Percentiles rank a stretch among this genome's conserved stretches.
Evolutionary conservation across 1,139 yeast species (phyloP).

Genomic region (Lodderomyces elongisporus): DNA sequence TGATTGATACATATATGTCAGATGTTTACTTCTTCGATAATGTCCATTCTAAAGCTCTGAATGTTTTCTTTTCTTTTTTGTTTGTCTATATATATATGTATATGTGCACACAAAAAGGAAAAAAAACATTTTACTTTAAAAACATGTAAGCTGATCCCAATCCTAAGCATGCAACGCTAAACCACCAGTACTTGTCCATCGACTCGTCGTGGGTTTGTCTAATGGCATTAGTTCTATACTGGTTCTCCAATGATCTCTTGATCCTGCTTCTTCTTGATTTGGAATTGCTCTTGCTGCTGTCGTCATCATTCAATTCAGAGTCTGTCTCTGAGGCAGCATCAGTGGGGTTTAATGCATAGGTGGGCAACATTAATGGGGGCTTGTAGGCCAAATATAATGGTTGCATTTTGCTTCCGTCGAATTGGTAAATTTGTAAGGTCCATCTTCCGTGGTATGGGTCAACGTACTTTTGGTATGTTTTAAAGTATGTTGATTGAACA

Average conservation of each 20-base stretch:
- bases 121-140: too few species aligned
- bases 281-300: background rate
- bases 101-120: too few species aligned
- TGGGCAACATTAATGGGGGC: constrained; percentile 96
- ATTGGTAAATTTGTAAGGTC: constrained; percentile 68
- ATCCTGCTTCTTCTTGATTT: constrained; percentile 39
- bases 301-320: constrained; percentile 22
- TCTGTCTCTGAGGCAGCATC: constrained; percentile 35
- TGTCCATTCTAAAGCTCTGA: too few species aligned
- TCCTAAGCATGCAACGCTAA: constrained; percentile 27
- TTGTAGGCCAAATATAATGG: constrained; percentile 87
- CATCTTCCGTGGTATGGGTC: constrained; percentile 82
- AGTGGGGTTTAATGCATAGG: constrained; percentile 85
- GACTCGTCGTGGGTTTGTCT: constrained; percentile 36
- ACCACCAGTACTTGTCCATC: constrained; percentile 46
- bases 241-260: constrained; percentile 73
- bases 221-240: constrained; percentile 71
- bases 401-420: constrained; percentile 78
- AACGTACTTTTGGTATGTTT: constrained; percentile 53
- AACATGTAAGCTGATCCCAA: constrained; percentile 21
- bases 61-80: too few species aligned
- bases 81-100: too few species aligned
- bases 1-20: too few species aligned
- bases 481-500: constrained; percentile 58
- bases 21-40: too few species aligned